Evolutionary conservation across 164 flowering plant genomes (phyloP), one percentile per base, ranked within the genome.

Genomic region (Vitis riparia): DNA sequence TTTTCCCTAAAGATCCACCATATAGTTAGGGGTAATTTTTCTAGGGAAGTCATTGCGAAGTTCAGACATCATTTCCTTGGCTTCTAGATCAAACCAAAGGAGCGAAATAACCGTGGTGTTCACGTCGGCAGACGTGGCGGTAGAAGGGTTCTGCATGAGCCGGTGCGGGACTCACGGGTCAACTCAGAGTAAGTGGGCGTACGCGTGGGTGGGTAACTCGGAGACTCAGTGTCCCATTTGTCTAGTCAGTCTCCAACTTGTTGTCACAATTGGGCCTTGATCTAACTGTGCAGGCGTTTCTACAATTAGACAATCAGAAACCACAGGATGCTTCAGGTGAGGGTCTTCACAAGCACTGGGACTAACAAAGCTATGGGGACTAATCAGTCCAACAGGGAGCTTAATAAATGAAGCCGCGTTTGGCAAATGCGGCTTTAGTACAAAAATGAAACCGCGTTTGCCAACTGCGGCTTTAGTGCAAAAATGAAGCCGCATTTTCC

Each of bases 121-220:
- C 62, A 89, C 94, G 2, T 71, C 89, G 0, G n/a, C 75, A 1
- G 94, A 89, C 50, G 91, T 89, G 15, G 30, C 79, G 1, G 89
- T 88, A 2, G 80, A 75, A 1, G 88, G 91, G 6, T 88, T 88
- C 74, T 89, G 91, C 72, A 51, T 69, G 9, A 85, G 78, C 79
- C 27, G 79, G 8, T 89, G 94, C 70, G 90, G 94, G 51, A 76
- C 82, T 12, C 90, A 88, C 59, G 89, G 88, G 3, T 77, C 83
- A 0, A 19, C 79, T 10, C 62, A 37, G 3, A 32, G 50, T 6
- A 86, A 76, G 63, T 82, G 82, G 19, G 84, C 90, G 1, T 89
- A 85, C 83, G 75, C 86, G 16, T 87, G 91, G 93, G 93, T 89
- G 0, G 90, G 88, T 0, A 87, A 87, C 79, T 80, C 88, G 0